Conservation (phyloP, 805 yeast genomes). For the Suhomyces emberorum region DNA sequence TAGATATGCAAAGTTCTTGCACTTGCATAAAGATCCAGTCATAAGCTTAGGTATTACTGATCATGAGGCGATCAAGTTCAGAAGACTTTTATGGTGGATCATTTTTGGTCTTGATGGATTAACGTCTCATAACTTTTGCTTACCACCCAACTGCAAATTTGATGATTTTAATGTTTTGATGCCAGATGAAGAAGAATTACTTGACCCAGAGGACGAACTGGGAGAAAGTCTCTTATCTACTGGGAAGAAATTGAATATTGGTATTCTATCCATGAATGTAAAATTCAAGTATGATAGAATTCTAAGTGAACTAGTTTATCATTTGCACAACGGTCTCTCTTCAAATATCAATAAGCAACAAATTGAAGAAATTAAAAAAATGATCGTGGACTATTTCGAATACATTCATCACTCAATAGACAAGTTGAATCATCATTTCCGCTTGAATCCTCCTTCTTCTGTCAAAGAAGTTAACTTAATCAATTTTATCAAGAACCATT, state of each 20-base stretch:
- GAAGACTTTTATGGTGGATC: constrained; percentile 67
- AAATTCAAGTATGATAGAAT: constrained; percentile 51
- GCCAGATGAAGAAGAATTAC: constrained; percentile 47
- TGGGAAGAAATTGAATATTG: constrained; percentile 39
- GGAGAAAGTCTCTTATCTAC: too few relatives aligned
- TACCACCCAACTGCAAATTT: constrained; percentile 50
- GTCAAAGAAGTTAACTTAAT: constrained; percentile 44
- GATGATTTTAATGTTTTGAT: constrained; percentile 57
- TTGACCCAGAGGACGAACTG: constrained; percentile 27
- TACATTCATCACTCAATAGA: constrained; percentile 49
- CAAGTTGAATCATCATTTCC: constrained; percentile 32
- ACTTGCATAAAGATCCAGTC: constrained; percentile 60
- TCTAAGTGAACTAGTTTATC: constrained; percentile 50
- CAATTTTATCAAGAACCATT: constrained; percentile 45
- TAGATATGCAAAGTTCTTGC: constrained; percentile 53
- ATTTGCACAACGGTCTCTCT: constrained; percentile 48
- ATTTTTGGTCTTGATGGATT: constrained; percentile 57
- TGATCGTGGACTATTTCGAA: constrained; percentile 49
- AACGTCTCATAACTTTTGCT: constrained; percentile 52
- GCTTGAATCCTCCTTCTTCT: constrained; percentile 33
- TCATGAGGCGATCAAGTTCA: constrained; percentile 45
- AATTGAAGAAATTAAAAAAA: constrained; percentile 42
- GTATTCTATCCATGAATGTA: constrained; percentile 49
- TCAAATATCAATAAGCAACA: constrained; percentile 40
- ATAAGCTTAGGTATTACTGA: constrained; percentile 48